Conservation (phyloP, 2,329 filamentous ascomycete species). For the Parastagonospora nodorum region DNA sequence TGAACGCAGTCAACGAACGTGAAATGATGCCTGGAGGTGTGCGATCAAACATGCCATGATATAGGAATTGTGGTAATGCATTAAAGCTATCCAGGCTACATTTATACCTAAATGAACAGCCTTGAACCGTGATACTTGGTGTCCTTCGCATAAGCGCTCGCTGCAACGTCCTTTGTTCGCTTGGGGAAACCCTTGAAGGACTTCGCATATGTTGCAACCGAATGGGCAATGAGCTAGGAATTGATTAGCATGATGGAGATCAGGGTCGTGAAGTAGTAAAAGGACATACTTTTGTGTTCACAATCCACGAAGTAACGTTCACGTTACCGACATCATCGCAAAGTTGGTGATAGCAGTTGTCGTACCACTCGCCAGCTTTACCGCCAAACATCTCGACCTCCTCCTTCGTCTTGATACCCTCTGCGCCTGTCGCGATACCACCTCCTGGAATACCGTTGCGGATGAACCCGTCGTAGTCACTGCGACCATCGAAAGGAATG, state of each 20-base stretch:
- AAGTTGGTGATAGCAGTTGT: slow-evolving; percentile 48
- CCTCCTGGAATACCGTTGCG: slow-evolving; percentile 48
- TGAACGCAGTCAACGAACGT: too few species aligned
- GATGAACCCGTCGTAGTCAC: slow-evolving; percentile 50
- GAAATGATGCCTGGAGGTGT: too few species aligned
- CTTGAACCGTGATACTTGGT: slow-evolving; percentile 43
- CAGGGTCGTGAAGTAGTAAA: background rate
- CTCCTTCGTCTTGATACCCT: slow-evolving; percentile 48
- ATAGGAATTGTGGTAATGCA: too few species aligned
- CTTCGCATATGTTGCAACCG: slow-evolving; percentile 43
- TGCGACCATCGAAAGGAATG: slow-evolving; percentile 48
- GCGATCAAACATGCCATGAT: too few species aligned
- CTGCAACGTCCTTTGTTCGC: slow-evolving; percentile 23
- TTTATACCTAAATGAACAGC: slow-evolving; percentile 31
- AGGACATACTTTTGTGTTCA: slow-evolving; percentile 43
- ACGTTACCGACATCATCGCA: slow-evolving; percentile 48
- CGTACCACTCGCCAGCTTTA: slow-evolving; percentile 46
- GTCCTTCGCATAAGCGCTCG: slow-evolving; percentile 23
- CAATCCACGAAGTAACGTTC: slow-evolving; percentile 45
- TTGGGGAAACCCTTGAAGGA: slow-evolving; percentile 44
- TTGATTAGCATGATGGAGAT: slow-evolving; percentile 3
- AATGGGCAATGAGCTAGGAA: slow-evolving; percentile 43
- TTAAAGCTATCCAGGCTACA: too few species aligned
- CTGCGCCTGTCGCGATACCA: slow-evolving; percentile 49
- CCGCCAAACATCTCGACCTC: slow-evolving; percentile 46